Evolutionary conservation across 2,329 filamentous ascomycete species (phyloP), one percentile per base, ranked within the genome.

Genomic region (Aureobasidium sp.): DNA sequence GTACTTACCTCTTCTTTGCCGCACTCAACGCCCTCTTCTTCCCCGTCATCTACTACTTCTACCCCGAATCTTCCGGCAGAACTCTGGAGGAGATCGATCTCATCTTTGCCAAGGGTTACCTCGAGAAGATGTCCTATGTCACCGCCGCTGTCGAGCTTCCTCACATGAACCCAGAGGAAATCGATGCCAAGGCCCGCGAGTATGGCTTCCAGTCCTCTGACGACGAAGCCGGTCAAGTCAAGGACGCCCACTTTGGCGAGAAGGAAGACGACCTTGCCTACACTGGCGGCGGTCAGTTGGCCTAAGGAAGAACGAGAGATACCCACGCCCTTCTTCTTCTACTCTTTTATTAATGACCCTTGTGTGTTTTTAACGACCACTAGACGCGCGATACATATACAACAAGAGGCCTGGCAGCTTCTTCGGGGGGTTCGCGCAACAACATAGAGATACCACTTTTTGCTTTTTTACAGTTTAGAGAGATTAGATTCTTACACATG

Each of bases 1-100:
- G 71, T 14, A 76, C 74, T 7, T 78, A 78, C 64, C 73, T 79
- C 60, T 72, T 78, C 72, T 84, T 82, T 70, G 79, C 78, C 4
- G 74, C 78, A 12, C 76, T 83, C 63, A 83, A 83, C 74, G 79
- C 74, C 8, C 65, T 71, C 45, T 82, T 81, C 73, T 76, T 83
- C 48, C 80, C 81, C n/a, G 76, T 82, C 71, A 49, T 90, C 5
- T 88, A 87, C 44, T 82, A 84, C 1, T 12, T 80, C 0, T 91
- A 87, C 58, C 68, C 69, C 7, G 68, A 70, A 41, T 69, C 68
- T 11, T 15, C 12, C 17, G 66, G 66, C 5, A 56, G 63, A 1
- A 64, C 64, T 17, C 63, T 69, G 7, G 68, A 69, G 44, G 63
- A 68, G 47, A 68, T 66, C 1, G 68, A 69, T 55, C 61, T 68